phyloP scores from a whole-genome alignment of 192 early-diverging fungal species.

The Coemansia sp. region DNA sequence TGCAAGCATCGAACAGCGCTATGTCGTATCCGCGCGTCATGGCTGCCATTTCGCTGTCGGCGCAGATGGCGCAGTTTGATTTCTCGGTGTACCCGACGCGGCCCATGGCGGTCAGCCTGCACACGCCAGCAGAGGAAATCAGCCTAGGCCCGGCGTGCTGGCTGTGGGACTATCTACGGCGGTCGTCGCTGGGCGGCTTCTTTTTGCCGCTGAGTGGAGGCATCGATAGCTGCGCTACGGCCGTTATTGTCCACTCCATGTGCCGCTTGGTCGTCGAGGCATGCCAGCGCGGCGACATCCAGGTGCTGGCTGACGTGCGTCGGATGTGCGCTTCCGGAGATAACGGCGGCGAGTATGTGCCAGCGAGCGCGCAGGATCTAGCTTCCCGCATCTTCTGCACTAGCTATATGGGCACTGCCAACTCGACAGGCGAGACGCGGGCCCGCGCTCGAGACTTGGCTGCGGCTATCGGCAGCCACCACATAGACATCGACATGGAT shows the following conservation, averaged over 20 bases:
- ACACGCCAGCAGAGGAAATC: slow-evolving; percentile 90
- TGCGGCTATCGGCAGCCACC: slow-evolving; percentile 85
- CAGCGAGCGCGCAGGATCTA: slow-evolving; percentile 79
- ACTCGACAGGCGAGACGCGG: slow-evolving; percentile 88
- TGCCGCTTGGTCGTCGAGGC: slow-evolving; percentile 62
- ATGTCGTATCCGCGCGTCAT: slow-evolving; percentile 70
- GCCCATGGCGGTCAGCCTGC: slow-evolving; percentile 58
- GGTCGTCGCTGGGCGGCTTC: slow-evolving; percentile 87
- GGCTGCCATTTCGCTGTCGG: slow-evolving; percentile 59
- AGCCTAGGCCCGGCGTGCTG: slow-evolving; percentile 96
- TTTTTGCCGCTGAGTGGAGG: slow-evolving; percentile 97
- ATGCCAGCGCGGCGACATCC: slow-evolving; percentile 51
- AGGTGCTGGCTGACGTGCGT: slow-evolving; percentile 78
- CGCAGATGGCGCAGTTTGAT: slow-evolving; percentile 34
- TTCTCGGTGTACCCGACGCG: slow-evolving; percentile 8
- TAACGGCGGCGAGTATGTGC: slow-evolving; percentile 67
- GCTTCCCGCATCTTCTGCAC: slow-evolving; percentile 89
- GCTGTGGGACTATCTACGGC: slow-evolving; percentile 98
- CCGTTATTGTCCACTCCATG: slow-evolving; percentile 69
- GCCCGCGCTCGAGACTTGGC: slow-evolving; percentile 81
- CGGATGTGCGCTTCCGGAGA: slow-evolving; percentile 57
- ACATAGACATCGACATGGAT: slow-evolving; percentile 91
- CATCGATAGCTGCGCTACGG: slow-evolving; percentile 94
- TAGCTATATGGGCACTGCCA: slow-evolving; percentile 93
- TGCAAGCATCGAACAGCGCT: slow-evolving; percentile 71